Percentiles rank a stretch among this genome's conserved stretches.
Conservation (phyloP, 2,329 filamentous ascomycete species). For the Macrophomina pseudophaseolina region DNA sequence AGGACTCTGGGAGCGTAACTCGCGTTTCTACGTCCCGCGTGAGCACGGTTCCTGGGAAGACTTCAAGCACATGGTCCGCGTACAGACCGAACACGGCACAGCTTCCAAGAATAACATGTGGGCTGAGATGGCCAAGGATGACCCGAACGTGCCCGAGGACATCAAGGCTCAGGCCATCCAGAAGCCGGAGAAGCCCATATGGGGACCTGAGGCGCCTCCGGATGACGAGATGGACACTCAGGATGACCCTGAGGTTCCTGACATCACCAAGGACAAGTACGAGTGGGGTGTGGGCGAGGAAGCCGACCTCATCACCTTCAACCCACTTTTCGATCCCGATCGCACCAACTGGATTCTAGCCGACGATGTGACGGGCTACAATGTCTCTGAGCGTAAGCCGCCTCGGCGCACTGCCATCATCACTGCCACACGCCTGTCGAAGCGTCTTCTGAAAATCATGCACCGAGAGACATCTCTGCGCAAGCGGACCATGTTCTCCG, state of each 20-base stretch:
- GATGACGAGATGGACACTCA: slow-evolving; percentile 58
- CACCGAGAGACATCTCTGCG: slow-evolving; percentile 73
- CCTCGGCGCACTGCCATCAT: slow-evolving; percentile 75
- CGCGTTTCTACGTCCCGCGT: slow-evolving; percentile 76
- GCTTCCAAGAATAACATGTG: slow-evolving; percentile 52
- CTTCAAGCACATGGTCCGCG: slow-evolving; percentile 68
- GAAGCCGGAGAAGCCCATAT: slow-evolving; percentile 52
- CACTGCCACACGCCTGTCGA: slow-evolving; percentile 71
- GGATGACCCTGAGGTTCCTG: slow-evolving; percentile 60
- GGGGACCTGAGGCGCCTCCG: slow-evolving; percentile 52
- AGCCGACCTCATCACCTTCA: slow-evolving; percentile 77
- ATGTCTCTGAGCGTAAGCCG: slow-evolving; percentile 58
- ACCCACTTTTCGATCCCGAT: slow-evolving; percentile 75
- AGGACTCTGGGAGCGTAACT: slow-evolving; percentile 77
- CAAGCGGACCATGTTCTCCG: slow-evolving; percentile 75
- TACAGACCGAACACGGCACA: slow-evolving; percentile 63
- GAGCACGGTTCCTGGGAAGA: slow-evolving; percentile 75
- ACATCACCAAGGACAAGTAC: slow-evolving; percentile 61
- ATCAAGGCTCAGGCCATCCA: slow-evolving; percentile 39
- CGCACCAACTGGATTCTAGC: slow-evolving; percentile 75
- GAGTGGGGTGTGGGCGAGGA: slow-evolving; percentile 72
- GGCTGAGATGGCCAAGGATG: slow-evolving; percentile 42
- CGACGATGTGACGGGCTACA: slow-evolving; percentile 73
- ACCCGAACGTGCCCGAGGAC: slow-evolving; percentile 49
- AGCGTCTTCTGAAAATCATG: slow-evolving; percentile 71